These are phyloP conservation scores for Beauveria pseudobassiana DNA, from an alignment of 2,329 filamentous ascomycete genomes.

Conservation along the genomic window DNA sequence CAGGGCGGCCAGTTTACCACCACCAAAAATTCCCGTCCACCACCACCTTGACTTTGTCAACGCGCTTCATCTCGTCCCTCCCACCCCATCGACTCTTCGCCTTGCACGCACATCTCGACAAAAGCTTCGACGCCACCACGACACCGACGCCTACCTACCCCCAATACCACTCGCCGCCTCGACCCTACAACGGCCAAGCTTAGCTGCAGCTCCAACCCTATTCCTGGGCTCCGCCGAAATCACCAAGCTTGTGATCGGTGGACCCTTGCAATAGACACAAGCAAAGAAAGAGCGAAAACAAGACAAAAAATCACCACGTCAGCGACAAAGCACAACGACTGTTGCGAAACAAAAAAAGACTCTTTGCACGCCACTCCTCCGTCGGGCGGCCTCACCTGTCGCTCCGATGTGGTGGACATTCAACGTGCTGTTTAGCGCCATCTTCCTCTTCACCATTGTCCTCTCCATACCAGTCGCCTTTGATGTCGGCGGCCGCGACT, in stretches of 20 bases:
- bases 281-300: background rate
- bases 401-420: slow-evolving; percentile 73
- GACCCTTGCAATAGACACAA: slow-evolving; percentile 7
- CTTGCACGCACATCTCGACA: too few relatives aligned
- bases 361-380: background rate
- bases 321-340: slow-evolving; percentile 1
- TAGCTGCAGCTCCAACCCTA: background rate
- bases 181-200: background rate
- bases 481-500: slow-evolving; percentile 92
- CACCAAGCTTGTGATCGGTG: slow-evolving; percentile 9
- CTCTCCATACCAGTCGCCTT: slow-evolving; percentile 95
- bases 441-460: slow-evolving; percentile 87
- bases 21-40: background rate
- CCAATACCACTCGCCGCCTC: background rate
- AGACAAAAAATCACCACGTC: background rate
- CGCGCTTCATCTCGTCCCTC: slow-evolving; percentile 2
- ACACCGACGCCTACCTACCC: background rate
- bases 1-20: background rate
- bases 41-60: background rate
- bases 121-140: background rate
- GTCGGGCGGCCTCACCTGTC: slow-evolving; percentile 16
- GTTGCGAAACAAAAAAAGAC: background rate
- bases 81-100: background rate
- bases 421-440: slow-evolving; percentile 67
- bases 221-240: slow-evolving; percentile 1